phyloP scores from a whole-genome alignment of 2,329 filamentous ascomycete genomes.

The Fusarium nodosum region DNA sequence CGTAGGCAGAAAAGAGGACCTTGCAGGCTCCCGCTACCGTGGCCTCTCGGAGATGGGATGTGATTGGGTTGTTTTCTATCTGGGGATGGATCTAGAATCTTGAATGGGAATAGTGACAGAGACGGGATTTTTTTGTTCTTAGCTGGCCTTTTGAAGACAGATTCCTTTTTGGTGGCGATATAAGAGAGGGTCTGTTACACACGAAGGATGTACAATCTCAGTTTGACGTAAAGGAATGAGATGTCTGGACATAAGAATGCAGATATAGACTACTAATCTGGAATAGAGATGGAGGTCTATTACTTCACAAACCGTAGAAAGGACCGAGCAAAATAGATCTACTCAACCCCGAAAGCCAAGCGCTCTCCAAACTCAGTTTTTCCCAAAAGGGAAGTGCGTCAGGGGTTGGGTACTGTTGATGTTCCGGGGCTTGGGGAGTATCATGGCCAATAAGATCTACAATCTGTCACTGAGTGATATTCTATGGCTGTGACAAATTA shows the following conservation, averaged over 20 bases:
- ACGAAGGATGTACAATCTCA: not conserved
- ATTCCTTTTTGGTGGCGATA: slow-evolving; percentile 24
- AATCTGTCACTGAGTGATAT: slow-evolving; percentile 35
- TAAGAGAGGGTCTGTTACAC: not conserved
- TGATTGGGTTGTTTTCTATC: slow-evolving; percentile 32
- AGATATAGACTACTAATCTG: not conserved
- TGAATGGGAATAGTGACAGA: slow-evolving; percentile 30
- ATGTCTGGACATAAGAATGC: not conserved
- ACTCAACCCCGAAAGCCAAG: slow-evolving; percentile 24
- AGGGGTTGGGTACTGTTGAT: slow-evolving; percentile 33
- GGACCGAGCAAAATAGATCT: slow-evolving; percentile 9
- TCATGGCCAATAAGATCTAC: slow-evolving; percentile 30
- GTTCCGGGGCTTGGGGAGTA: slow-evolving; percentile 5
- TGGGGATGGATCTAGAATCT: slow-evolving; percentile 39
- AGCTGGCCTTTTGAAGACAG: slow-evolving; percentile 28
- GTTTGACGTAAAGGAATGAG: not conserved
- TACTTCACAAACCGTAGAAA: slow-evolving; percentile 2
- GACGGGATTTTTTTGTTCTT: slow-evolving; percentile 8
- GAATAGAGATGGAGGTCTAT: not conserved
- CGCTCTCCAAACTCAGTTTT: slow-evolving; percentile 23
- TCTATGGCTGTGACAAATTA: slow-evolving; percentile 15
- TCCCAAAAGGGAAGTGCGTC: slow-evolving; percentile 43
- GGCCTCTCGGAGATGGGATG: slow-evolving; percentile 37
- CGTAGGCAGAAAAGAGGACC: slow-evolving; percentile 29
- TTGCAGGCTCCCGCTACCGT: slow-evolving; percentile 42